Conservation (phyloP, 164 flowering plant species). For the Stephania cephalantha region DNA sequence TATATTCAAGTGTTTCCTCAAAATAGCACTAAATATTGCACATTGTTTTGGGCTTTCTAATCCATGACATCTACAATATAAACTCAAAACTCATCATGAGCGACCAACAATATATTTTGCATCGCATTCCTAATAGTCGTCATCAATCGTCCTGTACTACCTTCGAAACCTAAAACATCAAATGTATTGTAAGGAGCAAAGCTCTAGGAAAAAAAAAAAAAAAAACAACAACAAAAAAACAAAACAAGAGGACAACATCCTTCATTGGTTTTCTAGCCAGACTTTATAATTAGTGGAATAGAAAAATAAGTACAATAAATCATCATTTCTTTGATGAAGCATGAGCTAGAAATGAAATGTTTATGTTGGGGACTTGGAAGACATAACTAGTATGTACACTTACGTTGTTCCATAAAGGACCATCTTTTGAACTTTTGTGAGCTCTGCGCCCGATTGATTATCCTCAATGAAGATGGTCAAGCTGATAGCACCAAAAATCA, state of each 20-base stretch:
- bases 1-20: no score
- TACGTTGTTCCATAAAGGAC: constrained; percentile 81
- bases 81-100: neutral
- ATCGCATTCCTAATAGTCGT: neutral
- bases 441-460: constrained; percentile 72
- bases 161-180: no score
- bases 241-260: neutral
- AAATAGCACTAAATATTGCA: neutral
- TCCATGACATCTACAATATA: neutral
- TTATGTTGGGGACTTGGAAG: neutral
- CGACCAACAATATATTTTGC: neutral
- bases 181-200: no score
- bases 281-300: neutral
- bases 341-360: no score
- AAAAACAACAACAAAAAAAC: no score
- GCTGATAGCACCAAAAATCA: constrained; percentile 31
- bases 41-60: neutral
- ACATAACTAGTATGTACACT: constrained; percentile 22
- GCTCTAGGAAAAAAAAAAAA: neutral
- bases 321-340: neutral
- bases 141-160: no score
- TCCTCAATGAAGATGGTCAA: constrained; percentile 94
- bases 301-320: neutral
- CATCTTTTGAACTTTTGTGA: constrained; percentile 82
- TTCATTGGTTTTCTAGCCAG: neutral